Evolutionary conservation across 2,329 filamentous ascomycete species (phyloP).

Genomic region (Catunica adiposa): DNA sequence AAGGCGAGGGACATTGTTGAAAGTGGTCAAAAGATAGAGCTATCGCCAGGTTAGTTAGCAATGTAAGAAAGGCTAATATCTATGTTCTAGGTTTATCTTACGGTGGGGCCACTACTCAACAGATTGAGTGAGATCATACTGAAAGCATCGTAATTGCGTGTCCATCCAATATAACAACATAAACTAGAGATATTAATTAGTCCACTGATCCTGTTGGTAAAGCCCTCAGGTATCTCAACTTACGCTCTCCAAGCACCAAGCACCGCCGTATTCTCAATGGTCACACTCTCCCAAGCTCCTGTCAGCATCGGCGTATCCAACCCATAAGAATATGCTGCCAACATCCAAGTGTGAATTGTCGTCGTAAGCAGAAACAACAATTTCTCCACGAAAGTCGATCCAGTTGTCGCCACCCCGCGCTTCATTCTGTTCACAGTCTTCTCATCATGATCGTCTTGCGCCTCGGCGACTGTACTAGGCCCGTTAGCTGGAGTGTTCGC

Average conservation of each 20-base stretch:
- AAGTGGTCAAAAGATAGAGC: conserved; percentile 60
- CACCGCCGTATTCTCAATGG: neutral
- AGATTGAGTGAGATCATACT: conserved; percentile 50
- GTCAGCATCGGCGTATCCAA: neutral
- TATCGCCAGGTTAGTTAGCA: conserved; percentile 18
- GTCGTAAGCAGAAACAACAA: neutral
- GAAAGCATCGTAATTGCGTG: conserved; percentile 54
- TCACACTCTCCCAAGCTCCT: neutral
- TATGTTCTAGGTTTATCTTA: conserved; percentile 22
- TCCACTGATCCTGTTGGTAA: neutral
- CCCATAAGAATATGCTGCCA: neutral
- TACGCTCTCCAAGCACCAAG: conserved; percentile 30
- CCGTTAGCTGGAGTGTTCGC: too few relatives aligned
- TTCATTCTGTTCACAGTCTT: neutral
- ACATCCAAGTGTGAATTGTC: neutral
- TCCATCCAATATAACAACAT: conserved; percentile 52
- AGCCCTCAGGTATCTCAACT: neutral
- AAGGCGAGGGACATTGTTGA: conserved; percentile 53
- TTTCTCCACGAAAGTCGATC: neutral
- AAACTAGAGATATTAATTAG: conserved; percentile 8
- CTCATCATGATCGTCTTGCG: too few relatives aligned
- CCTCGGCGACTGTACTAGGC: too few relatives aligned
- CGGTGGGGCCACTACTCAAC: conserved; percentile 58
- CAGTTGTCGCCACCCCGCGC: neutral
- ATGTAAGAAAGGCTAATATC: neutral